Evolutionary conservation across 306 rosid species (phyloP), one percentile per base, ranked within the genome.

Genomic region (Pyrus communis): DNA sequence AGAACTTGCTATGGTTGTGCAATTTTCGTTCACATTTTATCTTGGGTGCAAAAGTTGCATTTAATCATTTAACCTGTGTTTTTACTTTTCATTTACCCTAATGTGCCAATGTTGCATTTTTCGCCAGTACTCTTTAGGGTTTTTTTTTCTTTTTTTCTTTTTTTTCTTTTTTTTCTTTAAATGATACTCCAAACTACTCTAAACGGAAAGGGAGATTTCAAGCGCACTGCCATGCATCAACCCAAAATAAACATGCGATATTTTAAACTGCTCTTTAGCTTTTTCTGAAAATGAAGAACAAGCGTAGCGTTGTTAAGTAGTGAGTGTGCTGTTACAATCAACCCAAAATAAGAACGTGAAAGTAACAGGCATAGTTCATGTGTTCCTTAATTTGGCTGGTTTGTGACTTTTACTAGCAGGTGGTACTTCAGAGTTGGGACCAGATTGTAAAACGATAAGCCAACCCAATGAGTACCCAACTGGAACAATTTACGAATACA

Each of bases 401-500:
- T 64, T 64, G 45, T 64, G 15, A 63, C 43, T 13, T 35, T 19
- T 22, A 17, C 49, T 9, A 38, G 33, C 27, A n/a, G 11, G 23
- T 17, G 35, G 23, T 64, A 13, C 15, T 69, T 49, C 33, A 17
- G 51, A 23, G 52, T 31, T 38, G 38, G 28, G 58, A 55, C 55
- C 66, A 11, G 31, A 54, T 19, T 6, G 1, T 40, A 81, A 23
- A 68, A 76, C 81, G 89, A 77, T 78, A 65, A 77, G 80, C 70
- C 85, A 88, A 72, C 14, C 83, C 35, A 15, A 72, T 33, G 67
- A 80, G 38, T 66, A 57, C 77, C 87, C 82, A 4, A 80, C 75
- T 4, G 35, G n/a, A 7, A 84, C 88, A 5, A 46, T 89, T 15
- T 85, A 74, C 78, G 85, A 87, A 66, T 77, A 89, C 52, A 49